These are phyloP conservation scores for Fulvia fulva DNA, from an alignment of 2,329 filamentous ascomycete species.

Conservation along the genomic window DNA sequence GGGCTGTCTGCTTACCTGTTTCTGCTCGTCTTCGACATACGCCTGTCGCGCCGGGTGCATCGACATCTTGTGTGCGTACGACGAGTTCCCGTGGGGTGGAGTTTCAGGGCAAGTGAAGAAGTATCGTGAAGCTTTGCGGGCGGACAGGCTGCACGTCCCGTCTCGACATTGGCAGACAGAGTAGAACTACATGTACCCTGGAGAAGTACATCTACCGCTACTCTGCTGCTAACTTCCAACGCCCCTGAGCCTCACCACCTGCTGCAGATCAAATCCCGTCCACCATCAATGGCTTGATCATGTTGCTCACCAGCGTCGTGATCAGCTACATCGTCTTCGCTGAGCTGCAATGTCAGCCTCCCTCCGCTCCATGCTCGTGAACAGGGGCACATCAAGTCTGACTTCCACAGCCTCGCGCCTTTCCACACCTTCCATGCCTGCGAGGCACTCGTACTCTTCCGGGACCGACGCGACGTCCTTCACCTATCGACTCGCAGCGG, in stretches of 20 bases:
- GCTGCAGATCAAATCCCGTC: not conserved
- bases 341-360: slow-evolving; percentile 26
- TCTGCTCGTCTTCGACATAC: slow-evolving; percentile 77
- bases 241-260: not conserved
- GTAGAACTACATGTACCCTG: no score
- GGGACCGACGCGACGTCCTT: slow-evolving; percentile 22
- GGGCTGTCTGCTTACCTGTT: slow-evolving; percentile 53
- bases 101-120: not conserved
- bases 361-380: slow-evolving; percentile 17
- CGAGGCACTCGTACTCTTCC: slow-evolving; percentile 6
- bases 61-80: slow-evolving; percentile 10
- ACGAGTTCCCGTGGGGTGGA: not conserved
- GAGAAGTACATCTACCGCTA: not conserved
- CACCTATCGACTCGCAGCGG: slow-evolving; percentile 37
- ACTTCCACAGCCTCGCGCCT: slow-evolving; percentile 18
- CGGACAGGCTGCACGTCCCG: not conserved
- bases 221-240: not conserved
- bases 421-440: slow-evolving; percentile 4
- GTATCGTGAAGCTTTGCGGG: not conserved
- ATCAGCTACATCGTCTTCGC: slow-evolving; percentile 17
- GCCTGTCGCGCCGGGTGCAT: slow-evolving; percentile 81
- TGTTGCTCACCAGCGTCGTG: slow-evolving; percentile 20
- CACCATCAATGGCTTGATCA: slow-evolving; percentile 5
- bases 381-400: slow-evolving; percentile 16
- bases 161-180: not conserved